Conservation (phyloP, 768 basidiomycete species). For the Trametes gibbosa region DNA sequence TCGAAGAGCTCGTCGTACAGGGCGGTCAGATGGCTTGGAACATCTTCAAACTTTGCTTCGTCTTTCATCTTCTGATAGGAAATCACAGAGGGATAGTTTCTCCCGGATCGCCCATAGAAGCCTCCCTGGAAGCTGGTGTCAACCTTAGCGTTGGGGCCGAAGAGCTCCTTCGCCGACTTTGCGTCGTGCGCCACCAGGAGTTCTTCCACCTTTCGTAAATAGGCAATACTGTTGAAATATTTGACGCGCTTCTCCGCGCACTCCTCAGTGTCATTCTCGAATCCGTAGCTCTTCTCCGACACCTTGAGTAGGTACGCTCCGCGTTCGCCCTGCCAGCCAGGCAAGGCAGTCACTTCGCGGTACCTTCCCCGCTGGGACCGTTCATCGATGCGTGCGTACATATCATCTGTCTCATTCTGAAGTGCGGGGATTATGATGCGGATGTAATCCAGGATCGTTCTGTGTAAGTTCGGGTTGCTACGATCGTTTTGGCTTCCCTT, state of each 20-base stretch:
- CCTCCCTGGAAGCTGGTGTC: background rate
- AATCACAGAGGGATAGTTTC: background rate
- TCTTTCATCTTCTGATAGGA: background rate
- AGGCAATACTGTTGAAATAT: background rate
- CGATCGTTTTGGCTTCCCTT: background rate
- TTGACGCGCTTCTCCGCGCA: constrained; percentile 27
- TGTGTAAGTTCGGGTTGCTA: background rate
- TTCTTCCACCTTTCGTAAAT: constrained; percentile 34
- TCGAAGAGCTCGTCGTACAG: constrained; percentile 56
- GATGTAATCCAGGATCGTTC: constrained; percentile 26
- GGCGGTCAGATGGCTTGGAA: constrained; percentile 4
- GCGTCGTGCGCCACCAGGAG: constrained; percentile 36
- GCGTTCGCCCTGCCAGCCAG: constrained; percentile 1
- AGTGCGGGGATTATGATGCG: constrained; percentile 7
- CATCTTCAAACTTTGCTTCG: background rate
- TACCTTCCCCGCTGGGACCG: background rate
- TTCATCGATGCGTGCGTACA: background rate
- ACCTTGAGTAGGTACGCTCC: background rate
- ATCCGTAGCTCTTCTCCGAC: background rate
- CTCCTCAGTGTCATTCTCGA: constrained; percentile 1
- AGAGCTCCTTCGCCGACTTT: constrained; percentile 43
- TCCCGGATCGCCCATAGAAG: too few species aligned
- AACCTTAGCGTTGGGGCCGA: constrained; percentile 27
- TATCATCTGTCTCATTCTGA: constrained; percentile 19
- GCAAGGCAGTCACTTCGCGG: background rate